Percentiles rank a stretch among this genome's conserved stretches.
Conservation (phyloP, 2,329 filamentous ascomycete genomes). For the Fusarium verrucosum region DNA sequence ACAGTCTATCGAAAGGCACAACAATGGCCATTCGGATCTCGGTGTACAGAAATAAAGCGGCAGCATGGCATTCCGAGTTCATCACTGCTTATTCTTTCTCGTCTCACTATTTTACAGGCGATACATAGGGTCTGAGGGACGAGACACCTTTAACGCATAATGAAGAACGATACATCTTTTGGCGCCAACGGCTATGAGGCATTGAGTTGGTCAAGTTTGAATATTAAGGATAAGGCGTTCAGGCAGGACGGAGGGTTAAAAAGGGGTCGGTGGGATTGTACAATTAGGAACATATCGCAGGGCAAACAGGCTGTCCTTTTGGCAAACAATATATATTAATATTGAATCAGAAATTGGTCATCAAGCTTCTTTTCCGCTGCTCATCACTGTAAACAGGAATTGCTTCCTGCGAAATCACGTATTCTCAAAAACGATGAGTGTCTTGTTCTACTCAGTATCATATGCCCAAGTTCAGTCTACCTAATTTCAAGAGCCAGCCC, state of each 20-base stretch:
- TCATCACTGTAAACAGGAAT: not conserved
- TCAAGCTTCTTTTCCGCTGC: not conserved
- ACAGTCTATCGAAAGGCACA: slow-evolving; percentile 4
- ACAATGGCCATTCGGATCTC: not conserved
- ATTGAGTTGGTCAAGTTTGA: not conserved
- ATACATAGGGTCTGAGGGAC: not conserved
- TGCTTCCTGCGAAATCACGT: not conserved
- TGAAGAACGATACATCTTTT: slow-evolving; percentile 5
- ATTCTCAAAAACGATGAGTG: not conserved
- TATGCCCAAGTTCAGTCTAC: not conserved
- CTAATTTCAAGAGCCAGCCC: not conserved
- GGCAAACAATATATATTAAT: not conserved
- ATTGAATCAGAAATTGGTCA: not conserved
- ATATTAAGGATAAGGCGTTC: slow-evolving; percentile 8
- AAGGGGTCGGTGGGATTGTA: not conserved
- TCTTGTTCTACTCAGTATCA: not conserved
- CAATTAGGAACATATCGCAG: not conserved
- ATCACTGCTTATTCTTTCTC: not conserved
- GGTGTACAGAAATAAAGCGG: not conserved
- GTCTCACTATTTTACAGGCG: not conserved
- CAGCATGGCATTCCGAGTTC: not conserved
- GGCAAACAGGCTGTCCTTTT: not conserved
- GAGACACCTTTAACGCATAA: slow-evolving; percentile 8
- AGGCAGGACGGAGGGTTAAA: not conserved
- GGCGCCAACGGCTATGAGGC: not conserved